These are phyloP conservation scores for Solanum dulcamara DNA, from an alignment of 257 asterid genomes.

Conservation along the genomic window DNA sequence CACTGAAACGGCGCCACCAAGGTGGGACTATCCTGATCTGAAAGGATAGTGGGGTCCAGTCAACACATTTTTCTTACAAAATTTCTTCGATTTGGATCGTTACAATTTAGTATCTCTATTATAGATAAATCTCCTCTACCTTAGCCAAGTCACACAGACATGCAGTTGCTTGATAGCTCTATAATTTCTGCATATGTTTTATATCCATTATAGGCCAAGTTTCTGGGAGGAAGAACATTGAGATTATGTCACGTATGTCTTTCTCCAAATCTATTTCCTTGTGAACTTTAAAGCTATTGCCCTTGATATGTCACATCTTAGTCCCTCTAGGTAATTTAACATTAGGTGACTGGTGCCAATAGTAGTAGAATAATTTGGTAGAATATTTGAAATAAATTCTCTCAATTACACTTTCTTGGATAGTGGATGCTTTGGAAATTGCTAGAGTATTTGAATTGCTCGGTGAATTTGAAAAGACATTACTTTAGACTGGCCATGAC, in stretches of 20 bases:
- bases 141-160: slow-evolving; percentile 35
- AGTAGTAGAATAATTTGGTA: neutral
- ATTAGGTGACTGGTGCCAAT: neutral
- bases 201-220: neutral
- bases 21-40: too few relatives aligned
- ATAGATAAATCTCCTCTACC: slow-evolving; percentile 36
- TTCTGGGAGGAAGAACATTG: neutral
- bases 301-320: neutral
- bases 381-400: neutral
- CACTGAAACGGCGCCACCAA: too few relatives aligned
- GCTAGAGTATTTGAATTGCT: neutral
- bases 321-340: neutral
- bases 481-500: neutral
- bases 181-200: neutral
- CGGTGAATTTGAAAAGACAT: neutral
- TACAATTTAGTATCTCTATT: too few relatives aligned
- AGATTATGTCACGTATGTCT: neutral
- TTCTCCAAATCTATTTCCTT: neutral
- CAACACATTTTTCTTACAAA: too few relatives aligned
- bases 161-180: slow-evolving; percentile 16
- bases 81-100: too few relatives aligned
- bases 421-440: neutral
- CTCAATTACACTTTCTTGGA: neutral
- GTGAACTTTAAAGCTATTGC: neutral
- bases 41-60: too few relatives aligned